Base-by-base conservation (phyloP, 192 early-diverging fungal genomes). In the Thamnidium elegans region DNA sequence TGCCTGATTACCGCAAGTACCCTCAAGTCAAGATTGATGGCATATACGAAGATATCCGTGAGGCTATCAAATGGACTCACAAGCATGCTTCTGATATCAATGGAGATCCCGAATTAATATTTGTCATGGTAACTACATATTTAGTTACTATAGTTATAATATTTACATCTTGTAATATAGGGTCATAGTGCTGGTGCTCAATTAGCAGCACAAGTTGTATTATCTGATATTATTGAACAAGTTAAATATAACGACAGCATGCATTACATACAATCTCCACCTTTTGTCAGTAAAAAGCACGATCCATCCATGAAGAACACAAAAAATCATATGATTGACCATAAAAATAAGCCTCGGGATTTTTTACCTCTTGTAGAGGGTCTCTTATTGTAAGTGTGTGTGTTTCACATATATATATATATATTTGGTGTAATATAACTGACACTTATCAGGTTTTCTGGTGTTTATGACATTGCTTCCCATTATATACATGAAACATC, bases 1-100 rank as follows among this genome's bases (percentile, higher is more conserved):
- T 85, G 17, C 83, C 83, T 13, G 78, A 85, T 34, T 82, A 82
- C 56, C 59, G 79, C 11, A 77, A 79, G 62, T 79, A 78, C 53
- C 83, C 83, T 9, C 31, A 70, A n/a, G 83, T 82, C n/a, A 76
- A 69, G 36, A 58, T 69, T 31, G 75, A 70, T 8, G 39, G 11
- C 0, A 76, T 76, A 53, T 72, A 77, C 46, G 61, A 77, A 3
- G 83, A 85, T 63, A 51, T 85, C 15, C 74, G 71, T 60, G 53
- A 67, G 21, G 70, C 76, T n/a, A 71, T 85, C 15, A 64, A 76
- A 43, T 85, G 83, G 83, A 55, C 79, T 4, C 62, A 70, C 56
- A 61, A 59, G 2, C 68, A 80, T 70, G 63, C 63, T 31, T 19
- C 50, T 34, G 59, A 67, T 43, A 56, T 77, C 32, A 58, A 59